Percentiles rank a stretch among this genome's conserved stretches.
Conservation (phyloP, 2,329 filamentous ascomycete species). For the Botrytis cinerea region DNA sequence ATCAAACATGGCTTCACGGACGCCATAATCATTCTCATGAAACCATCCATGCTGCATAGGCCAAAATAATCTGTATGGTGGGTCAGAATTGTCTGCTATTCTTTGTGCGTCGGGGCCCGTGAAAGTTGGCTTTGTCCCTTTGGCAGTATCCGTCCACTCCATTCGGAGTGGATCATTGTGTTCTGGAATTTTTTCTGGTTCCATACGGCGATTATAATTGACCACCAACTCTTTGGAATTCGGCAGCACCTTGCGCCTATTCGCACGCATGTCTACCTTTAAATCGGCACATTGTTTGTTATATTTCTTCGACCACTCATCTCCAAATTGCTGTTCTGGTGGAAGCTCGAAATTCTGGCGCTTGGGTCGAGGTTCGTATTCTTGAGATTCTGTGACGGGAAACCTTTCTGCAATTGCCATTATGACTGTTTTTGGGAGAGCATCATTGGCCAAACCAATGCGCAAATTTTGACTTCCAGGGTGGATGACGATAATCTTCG, state of each 20-base stretch:
- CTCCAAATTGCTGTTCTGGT: conserved; percentile 80
- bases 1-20: conserved; percentile 76
- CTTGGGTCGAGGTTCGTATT: conserved; percentile 75
- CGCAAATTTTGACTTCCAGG: conserved; percentile 93
- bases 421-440: conserved; percentile 88
- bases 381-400: conserved; percentile 78
- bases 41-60: conserved; percentile 83
- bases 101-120: conserved; percentile 77
- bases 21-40: conserved; percentile 86
- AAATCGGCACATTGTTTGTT: conserved; percentile 82
- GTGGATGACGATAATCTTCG: conserved; percentile 93
- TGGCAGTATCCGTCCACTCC: conserved; percentile 86
- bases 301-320: conserved; percentile 77
- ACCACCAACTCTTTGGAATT: conserved; percentile 95
- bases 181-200: conserved; percentile 83
- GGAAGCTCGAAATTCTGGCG: conserved; percentile 59
- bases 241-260: conserved; percentile 93
- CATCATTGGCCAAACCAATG: conserved; percentile 94
- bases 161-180: conserved; percentile 94
- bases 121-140: conserved; percentile 61
- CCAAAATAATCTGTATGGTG: conserved; percentile 91
- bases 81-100: conserved; percentile 84
- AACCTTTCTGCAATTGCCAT: conserved; percentile 87
- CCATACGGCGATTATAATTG: conserved; percentile 86
- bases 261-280: conserved; percentile 85